phyloP scores from a whole-genome alignment of 331 rosid species.

The Cydonia oblonga region DNA sequence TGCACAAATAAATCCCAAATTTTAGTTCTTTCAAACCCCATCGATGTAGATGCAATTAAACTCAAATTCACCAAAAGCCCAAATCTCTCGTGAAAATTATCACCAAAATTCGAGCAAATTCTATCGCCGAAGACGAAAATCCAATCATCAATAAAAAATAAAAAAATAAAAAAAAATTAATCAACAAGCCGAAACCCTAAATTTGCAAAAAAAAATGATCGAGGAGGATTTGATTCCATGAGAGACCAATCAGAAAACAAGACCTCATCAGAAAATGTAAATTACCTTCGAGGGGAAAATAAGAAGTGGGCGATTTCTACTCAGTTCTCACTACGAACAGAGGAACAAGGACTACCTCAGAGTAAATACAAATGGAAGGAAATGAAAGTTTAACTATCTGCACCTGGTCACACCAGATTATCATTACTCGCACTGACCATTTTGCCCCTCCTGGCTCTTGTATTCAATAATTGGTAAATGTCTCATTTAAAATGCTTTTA shows the following conservation, averaged over 20 bases:
- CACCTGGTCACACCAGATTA: background rate
- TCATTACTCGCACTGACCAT: background rate
- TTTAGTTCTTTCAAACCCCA: background rate
- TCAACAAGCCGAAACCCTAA: background rate
- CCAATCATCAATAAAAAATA: background rate
- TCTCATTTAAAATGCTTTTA: too few relatives aligned
- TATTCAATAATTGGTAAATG: too few relatives aligned
- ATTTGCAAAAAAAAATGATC: background rate
- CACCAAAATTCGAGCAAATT: background rate
- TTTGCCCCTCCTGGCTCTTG: background rate
- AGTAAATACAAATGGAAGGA: background rate
- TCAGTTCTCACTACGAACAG: background rate
- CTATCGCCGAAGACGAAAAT: background rate
- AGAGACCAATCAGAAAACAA: background rate
- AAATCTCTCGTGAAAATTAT: background rate
- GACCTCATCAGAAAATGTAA: background rate
- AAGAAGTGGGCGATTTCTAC: background rate
- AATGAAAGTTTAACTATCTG: background rate
- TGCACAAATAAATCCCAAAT: background rate
- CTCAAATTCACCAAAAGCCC: background rate
- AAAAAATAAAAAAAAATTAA: background rate
- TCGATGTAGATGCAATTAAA: background rate
- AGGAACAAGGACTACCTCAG: background rate
- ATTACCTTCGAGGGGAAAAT: constrained; percentile 4
- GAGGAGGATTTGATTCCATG: background rate